Evolutionary conservation across 2,329 filamentous ascomycete species (phyloP), one percentile per base, ranked within the genome.

Genomic region (Alternaria infectoria): DNA sequence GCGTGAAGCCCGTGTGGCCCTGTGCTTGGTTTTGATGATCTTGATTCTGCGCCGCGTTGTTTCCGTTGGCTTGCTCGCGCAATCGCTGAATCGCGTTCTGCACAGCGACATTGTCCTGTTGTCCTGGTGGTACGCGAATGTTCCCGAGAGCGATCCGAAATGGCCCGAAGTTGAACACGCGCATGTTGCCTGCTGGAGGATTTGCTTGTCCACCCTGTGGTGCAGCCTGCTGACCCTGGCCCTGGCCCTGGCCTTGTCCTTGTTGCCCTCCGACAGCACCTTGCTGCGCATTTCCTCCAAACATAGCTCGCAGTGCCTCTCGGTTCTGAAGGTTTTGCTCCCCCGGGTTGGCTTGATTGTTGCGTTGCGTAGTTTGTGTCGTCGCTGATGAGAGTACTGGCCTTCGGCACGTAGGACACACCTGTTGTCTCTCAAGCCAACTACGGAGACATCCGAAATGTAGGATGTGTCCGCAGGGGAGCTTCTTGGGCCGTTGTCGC

Each of bases 341-440:
- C 2, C 62, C 73, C 28, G 66, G 69, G 30, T 76, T 74, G 44
- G 68, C 67, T 50, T 68, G 66, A 19, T 77, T 74, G 57, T 72
- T 73, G 40, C 67, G 67, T 50, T 73, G 71, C 66, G 62, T 76
- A 62, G 60, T 75, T 64, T 68, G 69, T 28, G 63, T 57, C 69
- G 65, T 76, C 70, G 70, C 51, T 36, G 74, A 73, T 12, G 66
- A 86, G 40, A 93, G 83, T 15, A 97, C 96, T 15, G 95, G 90
- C 54, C 92, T 88, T 71, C 96, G 89, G 78, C 96, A 99, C 3
- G 93, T 99, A 7, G 96, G 96, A 77, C 96, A 99, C 32, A 97
- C 94, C 81, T 99, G 96, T 79, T 99, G 96, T 68, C 96, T 87
- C 83, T 99, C 96, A 26, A 99, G 86, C 96, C 96, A 99, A 79